These are phyloP conservation scores for Pulveroboletus sp. DNA, from an alignment of 768 basidiomycete species.

Conservation along the genomic window DNA sequence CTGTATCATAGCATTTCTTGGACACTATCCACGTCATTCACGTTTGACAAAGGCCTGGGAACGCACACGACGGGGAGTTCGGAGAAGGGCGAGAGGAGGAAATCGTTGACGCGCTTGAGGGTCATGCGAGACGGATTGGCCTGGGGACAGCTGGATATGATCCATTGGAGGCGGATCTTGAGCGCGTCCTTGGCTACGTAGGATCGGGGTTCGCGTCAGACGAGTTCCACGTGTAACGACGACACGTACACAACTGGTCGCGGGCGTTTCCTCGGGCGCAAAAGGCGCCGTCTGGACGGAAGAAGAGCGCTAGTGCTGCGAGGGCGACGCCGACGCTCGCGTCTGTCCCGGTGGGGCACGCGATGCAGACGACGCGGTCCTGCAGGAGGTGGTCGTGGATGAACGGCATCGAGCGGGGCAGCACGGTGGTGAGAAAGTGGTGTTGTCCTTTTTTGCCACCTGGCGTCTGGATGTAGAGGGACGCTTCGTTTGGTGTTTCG, in stretches of 20 bases:
- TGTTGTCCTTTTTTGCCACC: slow-evolving; percentile 53
- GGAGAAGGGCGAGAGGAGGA: slow-evolving; percentile 46
- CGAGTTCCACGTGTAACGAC: not conserved
- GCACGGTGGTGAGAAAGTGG: slow-evolving; percentile 42
- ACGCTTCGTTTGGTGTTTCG: not conserved
- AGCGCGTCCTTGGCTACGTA: slow-evolving; percentile 55
- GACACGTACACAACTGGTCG: slow-evolving; percentile 21
- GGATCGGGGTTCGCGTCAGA: not conserved
- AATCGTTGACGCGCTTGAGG: slow-evolving; percentile 76
- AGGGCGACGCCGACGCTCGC: slow-evolving; percentile 60
- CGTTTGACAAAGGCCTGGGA: not conserved
- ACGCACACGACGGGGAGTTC: not conserved
- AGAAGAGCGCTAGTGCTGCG: slow-evolving; percentile 53
- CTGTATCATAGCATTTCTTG: not conserved
- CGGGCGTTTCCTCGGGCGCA: slow-evolving; percentile 3
- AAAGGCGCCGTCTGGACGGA: slow-evolving; percentile 48
- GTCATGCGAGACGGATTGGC: slow-evolving; percentile 84
- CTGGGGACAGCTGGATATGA: slow-evolving; percentile 67
- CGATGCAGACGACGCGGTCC: slow-evolving; percentile 42
- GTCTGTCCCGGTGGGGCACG: slow-evolving; percentile 59
- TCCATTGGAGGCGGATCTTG: slow-evolving; percentile 77
- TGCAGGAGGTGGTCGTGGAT: slow-evolving; percentile 37
- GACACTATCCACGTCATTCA: not conserved
- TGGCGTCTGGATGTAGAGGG: slow-evolving; percentile 25
- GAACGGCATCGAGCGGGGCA: slow-evolving; percentile 50